Conservation (phyloP, 176 grass and related monocot species). For the Lolium rigidum region DNA sequence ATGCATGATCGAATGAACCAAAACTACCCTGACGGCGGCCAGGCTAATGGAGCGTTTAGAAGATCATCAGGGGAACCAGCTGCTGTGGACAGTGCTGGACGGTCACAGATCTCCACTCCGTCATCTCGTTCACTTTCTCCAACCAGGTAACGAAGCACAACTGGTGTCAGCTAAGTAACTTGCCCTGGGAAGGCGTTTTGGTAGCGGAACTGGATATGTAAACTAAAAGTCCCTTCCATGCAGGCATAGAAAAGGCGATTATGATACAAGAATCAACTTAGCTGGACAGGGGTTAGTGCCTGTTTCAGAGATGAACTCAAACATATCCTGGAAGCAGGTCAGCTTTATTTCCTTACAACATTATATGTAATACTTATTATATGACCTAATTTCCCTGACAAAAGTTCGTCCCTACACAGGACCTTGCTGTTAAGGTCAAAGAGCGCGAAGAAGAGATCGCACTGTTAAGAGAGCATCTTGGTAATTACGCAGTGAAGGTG, state of each 20-base stretch:
- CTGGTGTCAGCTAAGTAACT: neutral
- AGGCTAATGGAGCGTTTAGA: constrained; percentile 57
- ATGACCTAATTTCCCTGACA: constrained; percentile 36
- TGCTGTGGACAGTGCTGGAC: constrained; percentile 44
- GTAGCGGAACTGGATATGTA: neutral
- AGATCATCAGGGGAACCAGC: constrained; percentile 36
- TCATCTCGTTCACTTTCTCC: constrained; percentile 87
- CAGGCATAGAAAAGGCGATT: constrained; percentile 71
- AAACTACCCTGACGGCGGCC: constrained; percentile 37
- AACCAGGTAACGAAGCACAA: constrained; percentile 52
- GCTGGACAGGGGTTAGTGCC: constrained; percentile 60
- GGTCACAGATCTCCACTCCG: constrained; percentile 77
- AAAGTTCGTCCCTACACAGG: constrained; percentile 51
- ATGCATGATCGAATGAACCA: constrained; percentile 39
- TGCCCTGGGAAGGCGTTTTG: constrained; percentile 21
- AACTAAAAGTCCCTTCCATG: constrained; percentile 8
- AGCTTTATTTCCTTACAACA: constrained; percentile 9
- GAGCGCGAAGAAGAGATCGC: constrained; percentile 85
- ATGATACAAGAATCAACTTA: constrained; percentile 58
- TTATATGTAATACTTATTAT: neutral
- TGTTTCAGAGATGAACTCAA: constrained; percentile 61
- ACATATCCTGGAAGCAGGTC: constrained; percentile 85
- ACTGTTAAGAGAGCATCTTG: constrained; percentile 80
- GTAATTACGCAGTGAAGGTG: constrained; percentile 85
- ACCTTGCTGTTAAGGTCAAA: constrained; percentile 74